phyloP scores from a whole-genome alignment of 441 rosid species.

The Mallotus repandus region DNA sequence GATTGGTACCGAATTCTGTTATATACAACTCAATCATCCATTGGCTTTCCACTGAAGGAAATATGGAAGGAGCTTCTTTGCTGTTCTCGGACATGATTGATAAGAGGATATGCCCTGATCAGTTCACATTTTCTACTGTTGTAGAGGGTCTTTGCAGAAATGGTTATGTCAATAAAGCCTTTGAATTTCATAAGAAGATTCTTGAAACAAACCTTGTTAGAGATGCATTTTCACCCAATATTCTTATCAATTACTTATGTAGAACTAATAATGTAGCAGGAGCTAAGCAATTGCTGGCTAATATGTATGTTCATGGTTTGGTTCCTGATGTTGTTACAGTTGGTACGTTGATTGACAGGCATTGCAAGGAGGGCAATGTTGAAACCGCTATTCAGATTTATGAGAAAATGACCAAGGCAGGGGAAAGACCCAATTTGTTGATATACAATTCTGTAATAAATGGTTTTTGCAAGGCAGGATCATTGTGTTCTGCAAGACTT shows the following conservation, averaged over 20 bases:
- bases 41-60: slow-evolving; percentile 63
- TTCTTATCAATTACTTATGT: slow-evolving; percentile 48
- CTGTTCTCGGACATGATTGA: slow-evolving; percentile 50
- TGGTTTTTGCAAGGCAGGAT: slow-evolving; percentile 64
- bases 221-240: slow-evolving; percentile 50
- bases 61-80: slow-evolving; percentile 52
- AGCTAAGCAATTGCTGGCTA: slow-evolving; percentile 49
- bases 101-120: slow-evolving; percentile 38
- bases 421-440: slow-evolving; percentile 62
- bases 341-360: slow-evolving; percentile 67
- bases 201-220: slow-evolving; percentile 34
- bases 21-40: slow-evolving; percentile 67
- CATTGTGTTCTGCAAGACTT: slow-evolving; percentile 57
- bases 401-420: slow-evolving; percentile 53
- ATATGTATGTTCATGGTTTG: slow-evolving; percentile 57
- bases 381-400: slow-evolving; percentile 66
- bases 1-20: slow-evolving; percentile 60
- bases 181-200: slow-evolving; percentile 40
- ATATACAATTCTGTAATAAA: slow-evolving; percentile 71
- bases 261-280: slow-evolving; percentile 37
- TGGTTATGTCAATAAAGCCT: slow-evolving; percentile 45
- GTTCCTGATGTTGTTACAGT: slow-evolving; percentile 61
- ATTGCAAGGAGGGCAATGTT: slow-evolving; percentile 64
- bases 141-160: slow-evolving; percentile 48
- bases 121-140: slow-evolving; percentile 53